Conservation (phyloP, 768 basidiomycete species). For the Panaeolus papilionaceus region DNA sequence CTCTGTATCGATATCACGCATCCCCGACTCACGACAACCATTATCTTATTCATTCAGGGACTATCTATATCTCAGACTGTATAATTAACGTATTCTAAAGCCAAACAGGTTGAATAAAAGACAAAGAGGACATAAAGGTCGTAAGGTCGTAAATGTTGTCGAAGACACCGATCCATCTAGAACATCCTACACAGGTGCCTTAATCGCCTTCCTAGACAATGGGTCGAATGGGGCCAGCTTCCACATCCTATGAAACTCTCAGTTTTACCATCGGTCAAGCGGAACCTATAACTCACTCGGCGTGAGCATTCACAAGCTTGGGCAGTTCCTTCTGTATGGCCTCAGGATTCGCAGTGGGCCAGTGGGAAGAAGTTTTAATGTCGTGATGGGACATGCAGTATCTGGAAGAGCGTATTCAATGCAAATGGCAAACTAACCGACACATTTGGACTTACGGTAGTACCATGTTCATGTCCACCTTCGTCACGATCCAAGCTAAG, state of each 20-base stretch:
- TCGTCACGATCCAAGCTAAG: slow-evolving; percentile 33
- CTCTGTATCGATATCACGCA: slow-evolving; percentile 28
- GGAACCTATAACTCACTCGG: slow-evolving; percentile 25
- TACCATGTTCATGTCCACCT: slow-evolving; percentile 32
- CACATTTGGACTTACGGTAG: slow-evolving; percentile 30
- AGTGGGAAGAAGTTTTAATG: slow-evolving; percentile 27
- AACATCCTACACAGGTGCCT: not conserved
- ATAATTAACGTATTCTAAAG: not conserved
- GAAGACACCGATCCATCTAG: not conserved
- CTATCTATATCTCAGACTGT: not conserved
- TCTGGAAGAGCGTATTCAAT: slow-evolving; percentile 17
- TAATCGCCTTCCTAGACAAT: slow-evolving; percentile 25
- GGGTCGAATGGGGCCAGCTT: slow-evolving; percentile 34
- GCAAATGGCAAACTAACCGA: not conserved
- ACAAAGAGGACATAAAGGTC: not conserved
- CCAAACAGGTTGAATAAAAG: not conserved
- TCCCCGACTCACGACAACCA: slow-evolving; percentile 13
- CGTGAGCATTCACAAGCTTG: slow-evolving; percentile 27
- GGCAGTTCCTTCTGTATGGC: slow-evolving; percentile 30
- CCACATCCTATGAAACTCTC: slow-evolving; percentile 28
- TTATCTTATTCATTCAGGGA: slow-evolving; percentile 1
- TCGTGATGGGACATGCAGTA: slow-evolving; percentile 38
- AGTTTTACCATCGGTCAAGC: not conserved
- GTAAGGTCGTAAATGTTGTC: not conserved
- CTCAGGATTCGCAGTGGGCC: slow-evolving; percentile 32